A percentile compares a stretch with the other conserved stretches of the same genome.
Conservation (phyloP, 495 filamentous ascomycete species). For the Aspergillus nanangensis region DNA sequence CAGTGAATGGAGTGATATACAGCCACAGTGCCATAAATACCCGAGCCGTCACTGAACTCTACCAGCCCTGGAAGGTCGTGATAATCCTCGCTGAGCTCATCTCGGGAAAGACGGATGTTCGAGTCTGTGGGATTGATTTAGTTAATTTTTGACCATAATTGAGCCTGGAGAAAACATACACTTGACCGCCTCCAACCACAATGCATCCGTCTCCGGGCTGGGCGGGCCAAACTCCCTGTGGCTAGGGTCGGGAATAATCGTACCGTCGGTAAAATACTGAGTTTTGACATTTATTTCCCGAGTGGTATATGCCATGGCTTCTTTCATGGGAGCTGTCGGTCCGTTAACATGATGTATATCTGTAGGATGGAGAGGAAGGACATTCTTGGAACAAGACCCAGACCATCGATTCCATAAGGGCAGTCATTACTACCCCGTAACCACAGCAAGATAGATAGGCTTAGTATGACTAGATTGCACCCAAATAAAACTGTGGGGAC, state of each 20-base stretch:
- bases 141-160: background rate
- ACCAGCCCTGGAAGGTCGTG: conserved; percentile 43
- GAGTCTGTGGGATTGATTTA: background rate
- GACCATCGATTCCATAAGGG: background rate
- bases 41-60: conserved; percentile 59
- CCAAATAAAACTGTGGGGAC: background rate
- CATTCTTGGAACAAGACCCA: background rate
- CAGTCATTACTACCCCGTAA: background rate
- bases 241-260: background rate
- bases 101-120: conserved; percentile 70
- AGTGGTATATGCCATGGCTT: background rate
- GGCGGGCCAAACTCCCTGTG: background rate
- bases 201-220: background rate
- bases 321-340: background rate
- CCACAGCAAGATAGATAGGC: no score
- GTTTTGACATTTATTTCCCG: background rate
- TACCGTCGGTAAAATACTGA: background rate
- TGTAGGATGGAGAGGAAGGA: background rate
- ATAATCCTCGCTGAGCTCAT: conserved; percentile 71
- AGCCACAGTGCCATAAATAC: conserved; percentile 4
- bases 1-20: conserved; percentile 12
- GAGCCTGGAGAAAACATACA: background rate
- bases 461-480: background rate
- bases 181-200: background rate
- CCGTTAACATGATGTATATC: background rate